phyloP scores from a whole-genome alignment of 75 land plant genomes.

The Pseudotsuga menziesii region DNA sequence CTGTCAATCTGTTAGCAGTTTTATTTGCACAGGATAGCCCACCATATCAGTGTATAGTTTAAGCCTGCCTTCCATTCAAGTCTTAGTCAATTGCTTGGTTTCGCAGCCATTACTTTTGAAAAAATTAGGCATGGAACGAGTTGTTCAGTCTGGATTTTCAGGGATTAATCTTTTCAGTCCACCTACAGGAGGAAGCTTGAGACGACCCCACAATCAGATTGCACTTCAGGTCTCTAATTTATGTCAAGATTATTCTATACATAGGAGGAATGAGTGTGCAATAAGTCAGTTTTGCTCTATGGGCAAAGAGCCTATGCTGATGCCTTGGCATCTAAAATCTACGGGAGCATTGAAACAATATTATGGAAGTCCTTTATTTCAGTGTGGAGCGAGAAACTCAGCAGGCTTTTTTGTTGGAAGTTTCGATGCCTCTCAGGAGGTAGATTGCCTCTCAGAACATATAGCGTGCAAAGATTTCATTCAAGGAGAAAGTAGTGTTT shows the following conservation, averaged over 20 bases:
- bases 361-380: not conserved
- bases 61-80: not conserved
- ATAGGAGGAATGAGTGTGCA: not conserved
- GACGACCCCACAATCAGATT: not conserved
- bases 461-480: not conserved
- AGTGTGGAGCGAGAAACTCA: not conserved
- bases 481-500: not conserved
- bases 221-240: not conserved
- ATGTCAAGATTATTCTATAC: not conserved
- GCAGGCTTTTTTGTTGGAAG: constrained; percentile 1
- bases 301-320: not conserved
- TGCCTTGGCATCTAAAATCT: not conserved
- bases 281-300: not conserved
- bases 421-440: not conserved
- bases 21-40: not conserved
- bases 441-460: not conserved
- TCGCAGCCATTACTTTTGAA: not conserved
- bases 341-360: not conserved
- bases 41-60: not conserved
- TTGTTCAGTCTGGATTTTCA: constrained; percentile 6
- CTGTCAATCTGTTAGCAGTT: not conserved
- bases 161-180: not conserved
- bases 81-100: not conserved
- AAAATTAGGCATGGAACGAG: not conserved
- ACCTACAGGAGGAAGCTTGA: not conserved